Percentiles rank a stretch among this genome's conserved stretches.
These are phyloP conservation scores for Trametes maxima DNA, from an alignment of 768 basidiomycete species.

Conservation along the genomic window DNA sequence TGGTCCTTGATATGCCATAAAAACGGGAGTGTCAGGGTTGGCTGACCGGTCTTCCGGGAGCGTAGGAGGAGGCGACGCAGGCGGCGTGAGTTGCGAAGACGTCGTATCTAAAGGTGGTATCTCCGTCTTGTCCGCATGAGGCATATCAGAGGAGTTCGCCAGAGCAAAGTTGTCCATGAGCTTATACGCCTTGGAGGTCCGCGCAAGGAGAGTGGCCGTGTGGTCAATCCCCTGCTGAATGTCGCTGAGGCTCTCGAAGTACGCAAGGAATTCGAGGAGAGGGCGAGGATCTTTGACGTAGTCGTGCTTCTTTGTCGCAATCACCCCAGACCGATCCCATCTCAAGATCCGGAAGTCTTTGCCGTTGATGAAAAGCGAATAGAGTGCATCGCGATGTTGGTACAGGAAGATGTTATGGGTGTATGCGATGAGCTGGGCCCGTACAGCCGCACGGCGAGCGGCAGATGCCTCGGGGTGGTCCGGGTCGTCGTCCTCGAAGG, in stretches of 20 bases:
- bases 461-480: too few species aligned
- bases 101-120: too few species aligned
- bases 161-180: not conserved
- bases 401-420: not conserved
- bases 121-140: too few species aligned
- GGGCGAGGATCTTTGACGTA: not conserved
- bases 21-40: too few species aligned
- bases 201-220: not conserved
- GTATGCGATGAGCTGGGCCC: too few species aligned
- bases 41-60: too few species aligned
- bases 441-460: too few species aligned
- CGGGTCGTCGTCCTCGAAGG: too few species aligned
- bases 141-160: too few species aligned
- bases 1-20: too few species aligned
- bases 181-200: not conserved
- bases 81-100: too few species aligned
- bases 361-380: not conserved
- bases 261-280: not conserved
- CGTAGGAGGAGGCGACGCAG: too few species aligned
- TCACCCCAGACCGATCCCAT: constrained; percentile 9
- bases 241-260: not conserved
- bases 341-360: not conserved
- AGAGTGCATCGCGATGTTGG: not conserved
- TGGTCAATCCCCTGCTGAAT: not conserved
- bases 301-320: not conserved